These are phyloP conservation scores for Rhinocladiella similis DNA, from an alignment of 2,329 filamentous ascomycete genomes.

Conservation along the genomic window DNA sequence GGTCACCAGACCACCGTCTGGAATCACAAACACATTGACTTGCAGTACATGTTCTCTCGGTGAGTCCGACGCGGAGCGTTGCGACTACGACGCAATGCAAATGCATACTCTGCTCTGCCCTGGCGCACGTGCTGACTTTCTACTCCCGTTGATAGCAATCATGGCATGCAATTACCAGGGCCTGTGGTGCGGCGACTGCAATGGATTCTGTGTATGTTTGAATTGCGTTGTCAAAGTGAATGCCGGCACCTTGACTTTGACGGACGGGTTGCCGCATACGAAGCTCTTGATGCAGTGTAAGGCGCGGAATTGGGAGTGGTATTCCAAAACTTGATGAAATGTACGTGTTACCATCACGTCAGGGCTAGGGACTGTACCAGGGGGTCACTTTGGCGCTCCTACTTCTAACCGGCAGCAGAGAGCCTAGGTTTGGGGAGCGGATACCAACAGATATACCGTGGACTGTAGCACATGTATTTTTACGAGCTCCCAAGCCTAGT, in stretches of 20 bases:
- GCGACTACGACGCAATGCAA: too few relatives aligned
- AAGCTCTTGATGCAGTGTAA: conserved; percentile 1
- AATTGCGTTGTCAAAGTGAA: background rate
- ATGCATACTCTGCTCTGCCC: too few relatives aligned
- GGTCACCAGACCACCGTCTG: background rate
- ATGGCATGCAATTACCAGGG: background rate
- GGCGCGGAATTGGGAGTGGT: background rate
- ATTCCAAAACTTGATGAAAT: conserved; percentile 30
- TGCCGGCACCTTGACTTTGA: background rate
- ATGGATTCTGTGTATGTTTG: background rate
- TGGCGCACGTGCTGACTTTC: too few relatives aligned
- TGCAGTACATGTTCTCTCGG: background rate
- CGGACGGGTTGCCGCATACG: background rate
- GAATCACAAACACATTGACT: background rate
- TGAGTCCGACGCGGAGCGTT: too few relatives aligned
- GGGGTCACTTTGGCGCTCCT: too few relatives aligned
- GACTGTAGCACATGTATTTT: too few relatives aligned
- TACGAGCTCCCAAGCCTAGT: too few relatives aligned
- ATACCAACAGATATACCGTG: too few relatives aligned
- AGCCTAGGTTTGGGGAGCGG: too few relatives aligned
- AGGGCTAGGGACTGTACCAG: too few relatives aligned
- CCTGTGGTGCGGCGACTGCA: background rate
- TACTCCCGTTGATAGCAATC: background rate
- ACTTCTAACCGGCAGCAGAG: too few relatives aligned
- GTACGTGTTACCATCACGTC: too few relatives aligned